These are phyloP conservation scores for Clonostachys solani DNA, from an alignment of 2,329 filamentous ascomycete species.

Conservation along the genomic window DNA sequence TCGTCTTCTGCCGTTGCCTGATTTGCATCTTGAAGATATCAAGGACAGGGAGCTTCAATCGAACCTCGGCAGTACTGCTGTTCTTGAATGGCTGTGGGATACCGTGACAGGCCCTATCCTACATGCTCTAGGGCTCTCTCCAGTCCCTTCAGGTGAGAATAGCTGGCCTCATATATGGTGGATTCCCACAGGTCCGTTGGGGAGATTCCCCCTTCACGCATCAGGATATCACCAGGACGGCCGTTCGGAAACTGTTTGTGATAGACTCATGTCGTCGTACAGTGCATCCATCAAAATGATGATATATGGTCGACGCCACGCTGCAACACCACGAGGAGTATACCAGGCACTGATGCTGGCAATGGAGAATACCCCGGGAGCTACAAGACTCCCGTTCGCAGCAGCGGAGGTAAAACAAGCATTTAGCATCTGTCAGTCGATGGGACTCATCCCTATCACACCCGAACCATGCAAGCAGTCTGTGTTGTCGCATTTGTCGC, in stretches of 20 bases:
- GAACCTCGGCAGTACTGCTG: neutral
- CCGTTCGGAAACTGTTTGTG: too few species aligned
- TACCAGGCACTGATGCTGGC: too few species aligned
- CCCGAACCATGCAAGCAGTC: neutral
- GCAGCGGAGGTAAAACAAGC: too few species aligned
- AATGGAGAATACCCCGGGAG: too few species aligned
- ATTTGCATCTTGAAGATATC: neutral
- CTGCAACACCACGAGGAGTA: too few species aligned
- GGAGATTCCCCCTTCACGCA: neutral
- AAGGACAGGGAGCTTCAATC: neutral
- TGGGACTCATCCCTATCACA: too few species aligned
- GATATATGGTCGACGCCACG: too few species aligned
- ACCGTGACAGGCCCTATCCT: neutral
- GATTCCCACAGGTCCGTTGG: neutral
- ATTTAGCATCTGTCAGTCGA: too few species aligned
- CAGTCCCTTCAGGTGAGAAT: neutral
- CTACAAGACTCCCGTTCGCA: too few species aligned
- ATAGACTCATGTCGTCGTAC: too few species aligned
- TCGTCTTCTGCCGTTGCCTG: neutral
- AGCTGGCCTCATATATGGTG: neutral
- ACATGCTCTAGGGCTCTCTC: neutral
- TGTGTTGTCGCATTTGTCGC: neutral
- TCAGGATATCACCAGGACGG: neutral
- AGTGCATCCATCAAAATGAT: too few species aligned
- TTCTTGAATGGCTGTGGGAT: neutral